Base-by-base conservation (phyloP, 2,329 filamentous ascomycete species). In the Exutisphaerella laricina region DNA sequence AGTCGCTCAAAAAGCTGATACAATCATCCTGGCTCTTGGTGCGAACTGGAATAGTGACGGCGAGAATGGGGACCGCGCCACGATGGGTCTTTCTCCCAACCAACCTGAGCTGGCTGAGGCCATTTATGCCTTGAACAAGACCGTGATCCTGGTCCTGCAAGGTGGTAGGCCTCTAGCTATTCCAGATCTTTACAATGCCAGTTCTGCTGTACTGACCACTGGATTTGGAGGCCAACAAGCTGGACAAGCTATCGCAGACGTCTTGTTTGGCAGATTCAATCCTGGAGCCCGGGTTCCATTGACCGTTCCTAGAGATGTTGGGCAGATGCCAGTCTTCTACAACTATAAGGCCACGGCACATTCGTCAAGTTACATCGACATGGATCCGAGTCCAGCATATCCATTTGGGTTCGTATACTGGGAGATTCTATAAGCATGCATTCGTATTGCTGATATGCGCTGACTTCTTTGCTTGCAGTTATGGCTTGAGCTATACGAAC, bases 11-110 rank as follows among this genome's bases (percentile, higher is more conserved):
- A 16, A 25, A 13, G 42, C 48, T 4, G 45, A 48, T 14, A 23
- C 30, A 2, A 22, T 48, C 16, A 30, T 50, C 32, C 41, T 50
- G 6, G 38, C 45, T 22, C 29, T 48, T 1, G 48, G 45, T 13
- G 45, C 39, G 6, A 33, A 21, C n/a, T 48, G 48, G 48, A 35
- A 48, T 23, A 46, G 34, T 3, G 48, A 51, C 30, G 48, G 48
- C 28, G 48, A 51, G 31, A 43, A 29, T 33, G 48, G 45, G 12
- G 48, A 51, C 16, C 40, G 48, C n/a, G 39, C 45, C 4, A 48
- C 45, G 3, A 37, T 51, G 36, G 31, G 30, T 16, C 42, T 51
- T 1, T 43, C 45, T 2, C 18, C 42, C 2, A 48, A 48, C 33
- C 48, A 51, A 41, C 45, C 48, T 10, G 29, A 13, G n/a, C 45